phyloP scores from a whole-genome alignment of 176 grass and related monocot species.

The Hordeum vulgare region MorexV3_pseudomolecules_assembly NC_058520.1:37982982-37983481 shows the following conservation, averaged over 20 bases:
- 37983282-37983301: neutral
- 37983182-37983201: neutral
- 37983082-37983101: neutral
- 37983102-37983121: slow-evolving; percentile 5
- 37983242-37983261: neutral
- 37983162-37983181: neutral
- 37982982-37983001: slow-evolving; percentile 51
- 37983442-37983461: slow-evolving; percentile 49
- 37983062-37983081: slow-evolving; percentile 32
- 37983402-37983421: slow-evolving; percentile 45
- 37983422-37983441: slow-evolving; percentile 71
- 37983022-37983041: slow-evolving; percentile 67
- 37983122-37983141: neutral
- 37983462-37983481: slow-evolving; percentile 19
- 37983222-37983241: neutral
- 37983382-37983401: slow-evolving; percentile 50
- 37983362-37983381: slow-evolving; percentile 60
- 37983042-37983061: slow-evolving; percentile 35
- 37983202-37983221: neutral
- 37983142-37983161: neutral
- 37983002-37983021: slow-evolving; percentile 51
- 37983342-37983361: neutral
- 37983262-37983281: neutral
- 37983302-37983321: neutral
- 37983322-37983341: neutral